Conservation (phyloP, 2,329 filamentous ascomycete species). For the Aspergillus sp. region DNA sequence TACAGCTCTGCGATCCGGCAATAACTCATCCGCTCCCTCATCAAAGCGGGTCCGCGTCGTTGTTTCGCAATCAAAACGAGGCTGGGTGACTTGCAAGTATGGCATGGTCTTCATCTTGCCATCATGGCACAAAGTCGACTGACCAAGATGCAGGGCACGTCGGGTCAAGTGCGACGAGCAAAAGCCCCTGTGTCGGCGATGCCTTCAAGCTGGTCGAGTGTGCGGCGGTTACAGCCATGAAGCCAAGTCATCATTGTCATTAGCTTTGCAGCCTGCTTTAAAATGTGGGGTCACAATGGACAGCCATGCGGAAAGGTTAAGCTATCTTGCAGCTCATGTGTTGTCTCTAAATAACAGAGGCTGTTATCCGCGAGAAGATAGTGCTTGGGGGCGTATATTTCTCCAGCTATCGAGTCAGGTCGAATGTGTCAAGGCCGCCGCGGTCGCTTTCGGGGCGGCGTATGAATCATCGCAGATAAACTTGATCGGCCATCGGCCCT, state of each 20-base stretch:
- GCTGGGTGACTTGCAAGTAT: not conserved
- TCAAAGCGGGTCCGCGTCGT: not conserved
- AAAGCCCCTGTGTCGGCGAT: not conserved
- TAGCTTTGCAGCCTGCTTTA: not conserved
- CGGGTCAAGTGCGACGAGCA: no score
- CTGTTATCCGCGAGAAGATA: not conserved
- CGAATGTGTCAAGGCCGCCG: not conserved
- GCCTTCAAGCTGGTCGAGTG: not conserved
- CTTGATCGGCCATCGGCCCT: not conserved
- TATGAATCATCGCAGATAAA: not conserved
- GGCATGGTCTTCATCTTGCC: not conserved
- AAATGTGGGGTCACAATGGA: not conserved
- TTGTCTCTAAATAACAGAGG: not conserved
- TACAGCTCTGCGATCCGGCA: not conserved
- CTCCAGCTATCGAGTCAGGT: not conserved
- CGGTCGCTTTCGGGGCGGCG: not conserved
- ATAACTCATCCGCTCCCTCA: not conserved
- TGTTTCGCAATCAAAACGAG: not conserved
- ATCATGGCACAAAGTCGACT: no score
- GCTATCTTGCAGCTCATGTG: not conserved
- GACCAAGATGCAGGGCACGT: no score
- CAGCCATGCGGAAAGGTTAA: not conserved
- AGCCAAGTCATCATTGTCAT: not conserved
- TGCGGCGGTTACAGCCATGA: not conserved
- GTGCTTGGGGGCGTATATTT: not conserved